Evolutionary conservation across 2,329 filamentous ascomycete genomes (phyloP).

Genomic region (Phyllosticta citrichinensis): DNA sequence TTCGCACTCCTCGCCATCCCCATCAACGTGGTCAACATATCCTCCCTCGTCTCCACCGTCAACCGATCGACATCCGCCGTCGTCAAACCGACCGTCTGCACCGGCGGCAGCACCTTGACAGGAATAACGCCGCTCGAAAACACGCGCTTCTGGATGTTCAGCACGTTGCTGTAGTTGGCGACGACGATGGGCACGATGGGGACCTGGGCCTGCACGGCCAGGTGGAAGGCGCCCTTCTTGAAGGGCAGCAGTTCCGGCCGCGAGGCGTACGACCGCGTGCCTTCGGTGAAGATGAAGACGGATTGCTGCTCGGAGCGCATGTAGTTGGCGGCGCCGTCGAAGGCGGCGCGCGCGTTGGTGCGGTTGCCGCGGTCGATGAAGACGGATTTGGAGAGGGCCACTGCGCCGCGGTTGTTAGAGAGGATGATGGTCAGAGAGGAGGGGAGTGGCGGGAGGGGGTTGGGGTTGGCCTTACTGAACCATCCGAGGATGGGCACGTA

Average conservation of each 20-base stretch:
- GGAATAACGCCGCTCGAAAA: conserved; percentile 46
- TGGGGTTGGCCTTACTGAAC: conserved; percentile 56
- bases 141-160: conserved; percentile 34
- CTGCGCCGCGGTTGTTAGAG: conserved; percentile 27
- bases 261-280: conserved; percentile 79
- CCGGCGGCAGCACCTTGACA: conserved; percentile 29
- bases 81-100: conserved; percentile 25
- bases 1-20: conserved; percentile 20
- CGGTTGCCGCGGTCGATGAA: conserved; percentile 91
- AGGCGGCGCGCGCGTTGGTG: conserved; percentile 71
- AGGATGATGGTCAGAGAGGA: background rate
- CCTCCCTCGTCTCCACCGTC: conserved; percentile 21
- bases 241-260: conserved; percentile 81
- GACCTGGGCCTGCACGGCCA: conserved; percentile 87
- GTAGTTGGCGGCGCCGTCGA: conserved; percentile 70
- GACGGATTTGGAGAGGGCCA: conserved; percentile 70
- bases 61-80: conserved; percentile 26
- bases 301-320: conserved; percentile 59
- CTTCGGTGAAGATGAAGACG: conserved; percentile 85
- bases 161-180: conserved; percentile 41
- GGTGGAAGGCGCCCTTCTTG: conserved; percentile 97
- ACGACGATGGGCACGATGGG: conserved; percentile 72
- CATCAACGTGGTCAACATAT: conserved; percentile 28
- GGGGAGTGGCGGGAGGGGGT: too few species aligned
- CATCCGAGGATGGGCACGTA: conserved; percentile 78